Evolutionary conservation across 176 grass and related monocot species (phyloP), one percentile per base, ranked within the genome.

Genomic region (Triticum timopheevii): DNA sequence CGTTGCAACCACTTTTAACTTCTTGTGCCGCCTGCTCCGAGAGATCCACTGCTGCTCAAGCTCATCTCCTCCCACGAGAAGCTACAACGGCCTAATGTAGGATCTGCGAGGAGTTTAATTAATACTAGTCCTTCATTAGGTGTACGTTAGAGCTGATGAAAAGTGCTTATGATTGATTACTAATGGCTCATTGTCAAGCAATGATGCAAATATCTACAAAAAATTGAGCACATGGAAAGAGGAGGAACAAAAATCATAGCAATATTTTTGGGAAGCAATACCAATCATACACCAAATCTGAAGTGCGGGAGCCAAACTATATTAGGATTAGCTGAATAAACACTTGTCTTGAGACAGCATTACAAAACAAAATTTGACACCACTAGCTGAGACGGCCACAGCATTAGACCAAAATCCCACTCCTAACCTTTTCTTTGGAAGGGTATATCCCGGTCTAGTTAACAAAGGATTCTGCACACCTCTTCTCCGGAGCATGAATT

Each of bases 241-340:
- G 76, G 23, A 42, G 62, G 61, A 67, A 16, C 75, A 9, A 34
- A 34, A 13, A 40, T 4, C 38, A 73, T 61, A 22, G 16, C 47
- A 5, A 5, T 54, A 0, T 7, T 54, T 27, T 77, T 76, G 67
- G 5, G 20, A 69, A 86, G 63, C 49, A 63, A 69, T 7, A 20
- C 54, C 0, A 58, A 61, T 16, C n/a, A 70, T 59, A 79, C 45
- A 59, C 16, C 11, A 79, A 69, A 38, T 69, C 24, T n/a, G 17
- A 25, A 85, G 81, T 81, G 22, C 38, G 85, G 33, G 52, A 49
- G 62, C 50, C 77, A 85, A 82, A 81, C 39, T 91, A 88, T 88
- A 91, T 88, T 88, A 91, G 71, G 30, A 73, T 85, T 88, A 88
- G 77, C 70, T 78, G 80, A 76, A 81, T 88, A 91, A 88, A 84